Evolutionary conservation across 768 basidiomycete species (phyloP).

Genomic region (Mycena floridula): DNA sequence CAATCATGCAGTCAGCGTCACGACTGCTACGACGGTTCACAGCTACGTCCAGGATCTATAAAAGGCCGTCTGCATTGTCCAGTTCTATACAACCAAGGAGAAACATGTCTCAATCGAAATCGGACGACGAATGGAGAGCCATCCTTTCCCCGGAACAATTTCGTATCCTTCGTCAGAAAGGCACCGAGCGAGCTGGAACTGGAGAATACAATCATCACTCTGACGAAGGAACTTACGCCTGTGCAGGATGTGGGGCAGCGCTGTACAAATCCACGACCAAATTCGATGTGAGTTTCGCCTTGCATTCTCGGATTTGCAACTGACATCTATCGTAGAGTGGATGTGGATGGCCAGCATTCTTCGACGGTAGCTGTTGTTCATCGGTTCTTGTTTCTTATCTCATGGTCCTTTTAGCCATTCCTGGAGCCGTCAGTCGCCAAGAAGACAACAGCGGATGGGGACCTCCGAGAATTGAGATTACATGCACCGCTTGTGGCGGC

Average conservation of each 20-base stretch:
- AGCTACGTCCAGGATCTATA: too few relatives aligned
- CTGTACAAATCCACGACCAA: constrained; percentile 88
- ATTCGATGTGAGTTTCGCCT: constrained; percentile 52
- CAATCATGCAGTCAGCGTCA: not conserved
- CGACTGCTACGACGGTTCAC: not conserved
- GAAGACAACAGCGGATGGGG: constrained; percentile 65
- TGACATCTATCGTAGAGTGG: constrained; percentile 45
- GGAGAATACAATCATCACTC: constrained; percentile 74
- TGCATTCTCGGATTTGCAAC: not conserved
- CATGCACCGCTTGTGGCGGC: constrained; percentile 85
- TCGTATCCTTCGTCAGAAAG: constrained; percentile 78
- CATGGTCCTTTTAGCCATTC: constrained; percentile 56
- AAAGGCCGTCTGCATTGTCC: not conserved
- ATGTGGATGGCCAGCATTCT: constrained; percentile 98
- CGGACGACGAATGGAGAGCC: constrained; percentile 81
- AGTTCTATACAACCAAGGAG: constrained; percentile 10
- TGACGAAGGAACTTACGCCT: constrained; percentile 65
- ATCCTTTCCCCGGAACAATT: constrained; percentile 51
- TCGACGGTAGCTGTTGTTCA: constrained; percentile 57
- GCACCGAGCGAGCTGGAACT: constrained; percentile 73
- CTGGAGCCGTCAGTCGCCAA: constrained; percentile 79
- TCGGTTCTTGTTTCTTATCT: not conserved
- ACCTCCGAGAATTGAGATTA: constrained; percentile 78
- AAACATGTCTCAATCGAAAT: constrained; percentile 38
- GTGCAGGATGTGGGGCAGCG: constrained; percentile 76